Percentiles rank a stretch among this genome's conserved stretches.
Conservation (phyloP, 495 filamentous ascomycete genomes). For the Penicillium salamii region DNA sequence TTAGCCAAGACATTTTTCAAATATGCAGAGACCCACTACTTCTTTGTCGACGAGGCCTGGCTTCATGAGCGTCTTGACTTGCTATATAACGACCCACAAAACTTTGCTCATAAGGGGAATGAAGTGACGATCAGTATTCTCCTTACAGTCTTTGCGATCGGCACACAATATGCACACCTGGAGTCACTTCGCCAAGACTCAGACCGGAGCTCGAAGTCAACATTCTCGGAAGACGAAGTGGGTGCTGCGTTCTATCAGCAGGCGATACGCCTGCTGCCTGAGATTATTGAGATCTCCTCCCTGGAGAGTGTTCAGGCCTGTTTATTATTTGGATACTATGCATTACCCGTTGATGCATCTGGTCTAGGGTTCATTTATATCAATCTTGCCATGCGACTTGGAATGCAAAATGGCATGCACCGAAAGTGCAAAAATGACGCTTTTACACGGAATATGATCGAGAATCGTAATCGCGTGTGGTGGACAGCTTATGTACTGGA, state of each 20-base stretch:
- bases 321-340: slow-evolving; percentile 34
- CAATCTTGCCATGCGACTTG: slow-evolving; percentile 32
- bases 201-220: not conserved
- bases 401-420: slow-evolving; percentile 45
- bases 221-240: slow-evolving; percentile 37
- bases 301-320: slow-evolving; percentile 42
- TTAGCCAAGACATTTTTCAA: slow-evolving; percentile 37
- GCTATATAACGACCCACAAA: slow-evolving; percentile 22
- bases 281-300: slow-evolving; percentile 39
- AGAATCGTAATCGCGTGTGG: slow-evolving; percentile 38
- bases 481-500: slow-evolving; percentile 40
- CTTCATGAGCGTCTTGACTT: slow-evolving; percentile 23
- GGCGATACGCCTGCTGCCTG: slow-evolving; percentile 35
- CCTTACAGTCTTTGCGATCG: slow-evolving; percentile 39
- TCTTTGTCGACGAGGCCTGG: slow-evolving; percentile 32
- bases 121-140: slow-evolving; percentile 32
- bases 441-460: slow-evolving; percentile 23
- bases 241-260: slow-evolving; percentile 38
- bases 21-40: slow-evolving; percentile 37
- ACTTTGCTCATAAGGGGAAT: slow-evolving; percentile 23
- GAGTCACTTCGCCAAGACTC: slow-evolving; percentile 15
- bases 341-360: slow-evolving; percentile 35
- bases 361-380: slow-evolving; percentile 40
- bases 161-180: slow-evolving; percentile 43
- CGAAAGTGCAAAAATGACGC: slow-evolving; percentile 27